Conservation (phyloP, 2,329 filamentous ascomycete species). For the Celoporthe dispersa region DNA sequence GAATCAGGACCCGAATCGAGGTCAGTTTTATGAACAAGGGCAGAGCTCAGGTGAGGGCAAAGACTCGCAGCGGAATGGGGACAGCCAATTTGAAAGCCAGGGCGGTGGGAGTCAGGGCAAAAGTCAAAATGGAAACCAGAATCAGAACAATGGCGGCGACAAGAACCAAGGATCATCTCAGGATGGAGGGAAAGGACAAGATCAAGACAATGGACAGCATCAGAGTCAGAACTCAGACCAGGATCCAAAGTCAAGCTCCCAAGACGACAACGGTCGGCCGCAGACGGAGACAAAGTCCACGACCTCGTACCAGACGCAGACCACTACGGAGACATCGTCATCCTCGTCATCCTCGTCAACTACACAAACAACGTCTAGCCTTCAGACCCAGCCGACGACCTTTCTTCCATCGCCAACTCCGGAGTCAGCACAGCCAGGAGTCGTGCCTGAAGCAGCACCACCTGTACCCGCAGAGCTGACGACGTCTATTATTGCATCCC, state of each 20-base stretch:
- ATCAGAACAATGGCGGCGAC: conserved; percentile 1
- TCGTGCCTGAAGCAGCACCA: neutral
- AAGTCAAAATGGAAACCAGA: conserved; percentile 11
- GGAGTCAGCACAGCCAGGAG: neutral
- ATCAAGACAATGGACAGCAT: conserved; percentile 7
- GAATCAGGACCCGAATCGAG: neutral
- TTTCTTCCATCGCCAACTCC: neutral
- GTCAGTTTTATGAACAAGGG: neutral
- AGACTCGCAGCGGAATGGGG: neutral
- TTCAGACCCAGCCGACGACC: neutral
- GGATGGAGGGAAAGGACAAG: conserved; percentile 3
- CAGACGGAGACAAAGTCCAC: neutral
- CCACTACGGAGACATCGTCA: neutral
- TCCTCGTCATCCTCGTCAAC: neutral
- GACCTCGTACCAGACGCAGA: neutral
- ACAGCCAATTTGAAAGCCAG: neutral
- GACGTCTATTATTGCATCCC: neutral
- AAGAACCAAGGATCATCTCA: neutral
- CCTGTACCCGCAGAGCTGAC: neutral
- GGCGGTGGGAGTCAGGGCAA: conserved; percentile 10
- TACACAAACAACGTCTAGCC: neutral
- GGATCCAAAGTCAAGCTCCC: neutral
- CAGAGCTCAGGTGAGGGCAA: neutral
- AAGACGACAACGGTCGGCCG: neutral
- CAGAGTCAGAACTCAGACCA: neutral